Evolutionary conservation across 805 yeast genomes (phyloP), one percentile per base, ranked within the genome.

Genomic region (Metschnikowia koreensis): DNA sequence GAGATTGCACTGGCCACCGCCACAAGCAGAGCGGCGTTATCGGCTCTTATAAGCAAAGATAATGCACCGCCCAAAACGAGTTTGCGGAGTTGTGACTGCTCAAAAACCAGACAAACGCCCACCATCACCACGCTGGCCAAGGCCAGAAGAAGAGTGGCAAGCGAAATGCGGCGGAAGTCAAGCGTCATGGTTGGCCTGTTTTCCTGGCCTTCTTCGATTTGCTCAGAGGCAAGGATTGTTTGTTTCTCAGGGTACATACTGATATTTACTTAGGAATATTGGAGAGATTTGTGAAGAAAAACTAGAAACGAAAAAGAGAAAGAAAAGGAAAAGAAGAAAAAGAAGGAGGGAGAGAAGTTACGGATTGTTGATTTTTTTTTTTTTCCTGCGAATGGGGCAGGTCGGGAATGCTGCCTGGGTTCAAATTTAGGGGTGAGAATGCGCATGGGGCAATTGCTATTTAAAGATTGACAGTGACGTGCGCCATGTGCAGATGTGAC

Each of bases 121-220:
- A 45, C 38, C 7, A n/a, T 38, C 13, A 29, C 39, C 41, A 45
- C 28, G 37, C 48, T 45, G 27, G 28, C 27, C 28, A 45, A 15
- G n/a, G 27, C 48, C 41, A 38, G 37, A 6, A 45, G 4, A 38
- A 45, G 36, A 17, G 42, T 28, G 37, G 48, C 42, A 17, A 45
- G 41, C 16, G 48, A 38, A 11, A 45, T 9, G 8, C 11, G 26
- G 37, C 42, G 40, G 42, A 45, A 45, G 37, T 45, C 48, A 29
- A 45, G 48, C 7, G 10, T 15, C 36, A 45, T 27, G 17, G 13
- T n/a, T 11, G 42, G 13, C 28, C 40, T 36, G 9, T 22, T 15
- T 22, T 43, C 39, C 1, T 43, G 38, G 46, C 44, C 44, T 10
- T 26, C 17, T 15, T 41, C 44, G 36, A 41, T 26, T 6, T 17